Evolutionary conservation across 2,329 filamentous ascomycete genomes (phyloP).

Genomic region (Emydomyces testavorans): DNA sequence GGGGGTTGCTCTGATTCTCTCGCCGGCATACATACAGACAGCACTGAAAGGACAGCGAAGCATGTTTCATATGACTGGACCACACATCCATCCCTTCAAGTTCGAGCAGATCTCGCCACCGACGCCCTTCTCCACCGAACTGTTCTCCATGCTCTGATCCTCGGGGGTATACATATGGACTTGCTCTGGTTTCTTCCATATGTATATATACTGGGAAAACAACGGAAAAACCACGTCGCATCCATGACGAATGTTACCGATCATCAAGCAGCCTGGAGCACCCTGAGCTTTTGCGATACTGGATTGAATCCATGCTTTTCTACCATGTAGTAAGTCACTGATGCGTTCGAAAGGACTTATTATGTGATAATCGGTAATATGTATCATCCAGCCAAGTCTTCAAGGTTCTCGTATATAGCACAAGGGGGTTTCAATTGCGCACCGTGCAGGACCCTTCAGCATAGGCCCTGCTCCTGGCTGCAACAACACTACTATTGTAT

Average conservation of each 20-base stretch:
- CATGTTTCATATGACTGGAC: constrained; percentile 10
- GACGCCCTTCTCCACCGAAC: not conserved
- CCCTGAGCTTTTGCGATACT: too few relatives aligned
- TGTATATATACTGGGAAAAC: too few relatives aligned
- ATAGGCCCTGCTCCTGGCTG: not conserved
- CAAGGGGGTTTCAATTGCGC: not conserved
- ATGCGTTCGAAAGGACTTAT: too few relatives aligned
- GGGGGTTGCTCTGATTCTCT: not conserved
- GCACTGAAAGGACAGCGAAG: constrained; percentile 6
- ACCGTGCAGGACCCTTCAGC: not conserved
- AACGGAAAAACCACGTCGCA: not conserved
- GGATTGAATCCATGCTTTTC: too few relatives aligned
- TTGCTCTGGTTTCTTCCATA: not conserved
- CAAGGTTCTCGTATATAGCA: too few relatives aligned
- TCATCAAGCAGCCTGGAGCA: too few relatives aligned
- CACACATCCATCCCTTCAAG: too few relatives aligned
- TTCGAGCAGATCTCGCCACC: constrained; percentile 8
- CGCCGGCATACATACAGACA: not conserved
- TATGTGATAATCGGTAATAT: too few relatives aligned
- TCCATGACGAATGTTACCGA: not conserved
- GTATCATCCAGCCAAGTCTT: too few relatives aligned
- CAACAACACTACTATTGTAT: not conserved
- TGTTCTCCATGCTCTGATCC: constrained; percentile 7
- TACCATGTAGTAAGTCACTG: too few relatives aligned
- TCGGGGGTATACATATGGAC: not conserved